These are phyloP conservation scores for Draba incana DNA, from an alignment of 345 rosid genomes.

Conservation along the genomic window DNA sequence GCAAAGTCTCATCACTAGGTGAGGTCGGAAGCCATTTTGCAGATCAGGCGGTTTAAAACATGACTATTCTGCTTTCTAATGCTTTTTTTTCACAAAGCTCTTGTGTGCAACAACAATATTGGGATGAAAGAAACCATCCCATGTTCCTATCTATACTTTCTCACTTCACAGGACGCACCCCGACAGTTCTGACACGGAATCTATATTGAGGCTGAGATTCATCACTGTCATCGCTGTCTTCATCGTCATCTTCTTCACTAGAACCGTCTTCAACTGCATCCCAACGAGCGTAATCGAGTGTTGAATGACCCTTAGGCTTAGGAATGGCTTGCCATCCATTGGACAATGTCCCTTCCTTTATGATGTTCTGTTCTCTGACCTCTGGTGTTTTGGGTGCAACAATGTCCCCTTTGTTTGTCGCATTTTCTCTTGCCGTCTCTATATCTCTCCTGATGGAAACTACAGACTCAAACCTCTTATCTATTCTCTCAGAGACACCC, in stretches of 20 bases:
- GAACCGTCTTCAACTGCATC: conserved; percentile 77
- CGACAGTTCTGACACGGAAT: conserved; percentile 82
- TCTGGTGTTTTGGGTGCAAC: conserved; percentile 39
- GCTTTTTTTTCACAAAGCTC: conserved; percentile 1
- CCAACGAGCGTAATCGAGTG: conserved; percentile 90
- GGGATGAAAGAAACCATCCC: conserved; percentile 30
- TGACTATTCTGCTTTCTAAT: conserved; percentile 20
- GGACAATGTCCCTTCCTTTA: conserved; percentile 46
- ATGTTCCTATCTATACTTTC: conserved; percentile 9
- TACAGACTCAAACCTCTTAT: conserved; percentile 11
- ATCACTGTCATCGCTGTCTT: conserved; percentile 61
- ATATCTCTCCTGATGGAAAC: conserved; percentile 33
- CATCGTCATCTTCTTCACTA: conserved; percentile 82
- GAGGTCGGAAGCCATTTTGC: conserved; percentile 15
- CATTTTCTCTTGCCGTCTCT: conserved; percentile 28
- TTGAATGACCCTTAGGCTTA: conserved; percentile 94
- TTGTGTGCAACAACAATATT: conserved; percentile 30
- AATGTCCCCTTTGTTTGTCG: conserved; percentile 36
- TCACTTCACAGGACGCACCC: conserved; percentile 80
- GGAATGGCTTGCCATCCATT: conserved; percentile 93
- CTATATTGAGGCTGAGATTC: conserved; percentile 72
- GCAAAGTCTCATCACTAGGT: not conserved
- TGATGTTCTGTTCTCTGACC: conserved; percentile 43
- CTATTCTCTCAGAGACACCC: conserved; percentile 4
- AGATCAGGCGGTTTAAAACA: conserved; percentile 21